Percentiles rank a stretch among this genome's conserved stretches.
Evolutionary conservation across 2,329 filamentous ascomycete species (phyloP).

Genomic region (Hypoxylon sp.): DNA sequence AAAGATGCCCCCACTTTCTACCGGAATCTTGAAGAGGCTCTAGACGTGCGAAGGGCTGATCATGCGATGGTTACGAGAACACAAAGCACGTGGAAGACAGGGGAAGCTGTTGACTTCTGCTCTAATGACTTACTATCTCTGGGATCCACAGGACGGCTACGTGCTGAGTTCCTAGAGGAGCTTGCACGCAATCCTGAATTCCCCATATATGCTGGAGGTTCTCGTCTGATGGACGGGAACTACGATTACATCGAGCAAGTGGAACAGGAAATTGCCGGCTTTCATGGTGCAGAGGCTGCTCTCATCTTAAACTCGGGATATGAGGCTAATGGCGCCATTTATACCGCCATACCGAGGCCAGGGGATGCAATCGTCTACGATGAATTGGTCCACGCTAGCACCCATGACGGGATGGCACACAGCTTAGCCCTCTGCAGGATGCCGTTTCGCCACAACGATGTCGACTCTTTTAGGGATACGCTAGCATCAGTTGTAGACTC

Average conservation of each 20-base stretch:
- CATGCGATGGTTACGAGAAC: conserved; percentile 49
- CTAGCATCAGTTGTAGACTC: conserved; percentile 53
- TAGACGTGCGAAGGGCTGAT: conserved; percentile 50
- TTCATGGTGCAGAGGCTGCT: conserved; percentile 71
- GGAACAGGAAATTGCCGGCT: conserved; percentile 71
- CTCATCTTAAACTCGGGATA: conserved; percentile 74
- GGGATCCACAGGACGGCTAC: conserved; percentile 62
- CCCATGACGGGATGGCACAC: conserved; percentile 74
- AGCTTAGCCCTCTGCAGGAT: conserved; percentile 64
- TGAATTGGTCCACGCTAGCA: conserved; percentile 76
- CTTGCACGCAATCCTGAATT: conserved; percentile 55
- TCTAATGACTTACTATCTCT: conserved; percentile 77
- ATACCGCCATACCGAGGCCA: conserved; percentile 64
- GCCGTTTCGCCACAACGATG: conserved; percentile 62
- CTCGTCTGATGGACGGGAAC: conserved; percentile 76
- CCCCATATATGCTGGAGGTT: conserved; percentile 69
- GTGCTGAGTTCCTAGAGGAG: conserved; percentile 63
- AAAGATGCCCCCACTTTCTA: conserved; percentile 44
- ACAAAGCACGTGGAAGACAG: conserved; percentile 34
- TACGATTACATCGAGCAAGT: conserved; percentile 69
- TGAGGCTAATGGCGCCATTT: conserved; percentile 68
- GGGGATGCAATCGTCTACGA: conserved; percentile 74
- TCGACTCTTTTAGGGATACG: conserved; percentile 58
- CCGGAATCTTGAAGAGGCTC: conserved; percentile 55
- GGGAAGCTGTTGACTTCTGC: conserved; percentile 67